These are phyloP conservation scores for Geotrichum siamense DNA, from an alignment of 1,139 yeast species.

Conservation along the genomic window DNA sequence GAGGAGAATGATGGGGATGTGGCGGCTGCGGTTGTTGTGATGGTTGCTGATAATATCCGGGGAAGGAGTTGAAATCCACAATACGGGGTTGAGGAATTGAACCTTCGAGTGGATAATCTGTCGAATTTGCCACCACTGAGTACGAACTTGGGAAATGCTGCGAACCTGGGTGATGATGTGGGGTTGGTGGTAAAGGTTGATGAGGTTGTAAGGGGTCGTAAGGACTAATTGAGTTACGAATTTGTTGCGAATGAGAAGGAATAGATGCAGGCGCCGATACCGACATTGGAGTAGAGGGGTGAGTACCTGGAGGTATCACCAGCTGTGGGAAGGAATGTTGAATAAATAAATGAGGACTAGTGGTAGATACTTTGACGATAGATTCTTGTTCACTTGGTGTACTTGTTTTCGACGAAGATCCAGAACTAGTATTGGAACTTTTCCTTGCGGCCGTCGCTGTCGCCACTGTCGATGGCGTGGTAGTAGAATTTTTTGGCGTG, in stretches of 20 bases:
- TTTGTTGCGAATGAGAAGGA: neutral
- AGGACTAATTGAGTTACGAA: too few relatives aligned
- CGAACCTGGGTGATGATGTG: neutral
- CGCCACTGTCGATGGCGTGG: neutral
- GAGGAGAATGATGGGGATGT: neutral
- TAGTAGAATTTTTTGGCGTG: slow-evolving; percentile 3
- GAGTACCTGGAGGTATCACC: neutral
- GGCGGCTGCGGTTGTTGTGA: neutral
- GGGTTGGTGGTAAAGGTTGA: slow-evolving; percentile 1
- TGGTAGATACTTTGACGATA: neutral
- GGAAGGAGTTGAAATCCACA: neutral
- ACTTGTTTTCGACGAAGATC: neutral
- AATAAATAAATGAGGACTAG: slow-evolving; percentile 2
- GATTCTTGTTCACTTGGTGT: neutral
- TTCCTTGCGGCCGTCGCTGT: neutral
- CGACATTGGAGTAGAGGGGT: neutral
- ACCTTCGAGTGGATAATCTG: neutral
- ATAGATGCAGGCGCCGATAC: neutral
- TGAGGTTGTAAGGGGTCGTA: neutral
- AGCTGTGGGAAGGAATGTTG: slow-evolving; percentile 5
- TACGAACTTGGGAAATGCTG: neutral
- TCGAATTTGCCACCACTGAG: neutral
- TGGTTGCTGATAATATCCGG: neutral
- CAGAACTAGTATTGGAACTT: neutral
- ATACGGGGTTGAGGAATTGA: neutral